A percentile compares a stretch with the other conserved stretches of the same genome.
Conservation (phyloP, 1,284 basidiomycete species). For the Cryptococcus sp. region DNA sequence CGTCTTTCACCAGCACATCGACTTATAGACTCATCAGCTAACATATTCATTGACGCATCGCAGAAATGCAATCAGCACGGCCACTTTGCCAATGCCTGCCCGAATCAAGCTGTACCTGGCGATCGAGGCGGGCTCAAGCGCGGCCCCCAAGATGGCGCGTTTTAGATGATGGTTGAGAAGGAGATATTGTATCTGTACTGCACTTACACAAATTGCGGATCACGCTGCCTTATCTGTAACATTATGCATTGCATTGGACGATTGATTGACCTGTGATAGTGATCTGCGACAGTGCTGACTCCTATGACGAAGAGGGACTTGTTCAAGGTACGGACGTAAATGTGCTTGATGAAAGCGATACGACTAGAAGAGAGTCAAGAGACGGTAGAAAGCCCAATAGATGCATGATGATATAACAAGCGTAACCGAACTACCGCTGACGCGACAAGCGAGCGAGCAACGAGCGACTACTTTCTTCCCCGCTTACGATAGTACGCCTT, state of each 20-base stretch:
- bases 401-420: no score
- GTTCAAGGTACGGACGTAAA: no score
- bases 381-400: no score
- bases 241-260: no score
- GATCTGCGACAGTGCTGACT: no score
- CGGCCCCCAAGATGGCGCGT: slow-evolving; percentile 1
- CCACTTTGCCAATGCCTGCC: slow-evolving; percentile 92
- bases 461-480: slow-evolving; percentile 16
- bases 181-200: not conserved
- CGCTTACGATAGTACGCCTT: slow-evolving; percentile 53
- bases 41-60: slow-evolving; percentile 1
- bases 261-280: no score
- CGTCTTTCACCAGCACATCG: no score
- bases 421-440: not conserved
- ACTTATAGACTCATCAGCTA: slow-evolving; percentile 1
- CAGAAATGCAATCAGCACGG: slow-evolving; percentile 64
- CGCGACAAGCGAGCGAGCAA: not conserved
- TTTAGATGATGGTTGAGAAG: not conserved
- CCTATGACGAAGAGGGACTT: no score
- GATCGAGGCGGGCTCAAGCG: slow-evolving; percentile 48
- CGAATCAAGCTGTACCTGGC: slow-evolving; percentile 59
- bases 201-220: no score
- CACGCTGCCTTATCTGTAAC: no score
- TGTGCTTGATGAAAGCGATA: no score
- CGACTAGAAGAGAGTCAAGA: no score